Percentiles rank a stretch among this genome's conserved stretches.
phyloP scores from a whole-genome alignment of 345 rosid genomes.

The Acer campestre region DNA sequence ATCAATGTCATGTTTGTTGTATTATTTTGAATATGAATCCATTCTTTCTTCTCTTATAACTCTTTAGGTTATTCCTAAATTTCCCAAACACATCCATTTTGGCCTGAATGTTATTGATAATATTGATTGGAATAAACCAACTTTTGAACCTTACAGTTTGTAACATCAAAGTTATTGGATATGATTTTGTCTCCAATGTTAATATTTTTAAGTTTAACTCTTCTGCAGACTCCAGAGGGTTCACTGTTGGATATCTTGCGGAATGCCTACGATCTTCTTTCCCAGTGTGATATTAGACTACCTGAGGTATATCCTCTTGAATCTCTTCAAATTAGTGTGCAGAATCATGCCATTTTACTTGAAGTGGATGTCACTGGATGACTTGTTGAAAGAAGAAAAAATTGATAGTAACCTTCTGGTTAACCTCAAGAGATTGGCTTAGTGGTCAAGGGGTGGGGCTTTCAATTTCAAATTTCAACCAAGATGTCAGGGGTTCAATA shows the following conservation, averaged over 20 bases:
- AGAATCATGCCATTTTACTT: conserved; percentile 11
- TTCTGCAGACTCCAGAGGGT: conserved; percentile 92
- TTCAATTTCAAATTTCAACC: not conserved
- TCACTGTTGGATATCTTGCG: conserved; percentile 79
- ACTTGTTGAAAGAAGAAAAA: conserved; percentile 4
- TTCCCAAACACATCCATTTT: not conserved
- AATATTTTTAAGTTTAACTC: conserved; percentile 14
- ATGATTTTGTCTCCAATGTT: conserved; percentile 12
- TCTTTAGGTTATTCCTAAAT: not conserved
- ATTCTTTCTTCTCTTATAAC: conserved; percentile 1
- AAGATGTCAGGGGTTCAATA: not conserved
- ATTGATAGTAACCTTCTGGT: not conserved
- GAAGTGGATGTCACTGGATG: conserved; percentile 10
- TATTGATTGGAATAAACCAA: not conserved
- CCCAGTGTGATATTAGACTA: conserved; percentile 64
- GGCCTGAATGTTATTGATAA: not conserved
- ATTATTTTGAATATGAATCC: not conserved
- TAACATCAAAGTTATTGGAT: not conserved
- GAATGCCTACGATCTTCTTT: conserved; percentile 86
- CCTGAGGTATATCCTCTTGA: conserved; percentile 56
- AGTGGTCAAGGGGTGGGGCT: not conserved
- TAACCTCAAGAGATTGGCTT: not conserved
- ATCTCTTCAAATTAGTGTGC: conserved; percentile 3
- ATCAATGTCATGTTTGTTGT: not conserved
- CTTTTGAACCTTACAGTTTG: conserved; percentile 3